phyloP scores from a whole-genome alignment of 306 rosid species.

The Castanea crenata region DNA sequence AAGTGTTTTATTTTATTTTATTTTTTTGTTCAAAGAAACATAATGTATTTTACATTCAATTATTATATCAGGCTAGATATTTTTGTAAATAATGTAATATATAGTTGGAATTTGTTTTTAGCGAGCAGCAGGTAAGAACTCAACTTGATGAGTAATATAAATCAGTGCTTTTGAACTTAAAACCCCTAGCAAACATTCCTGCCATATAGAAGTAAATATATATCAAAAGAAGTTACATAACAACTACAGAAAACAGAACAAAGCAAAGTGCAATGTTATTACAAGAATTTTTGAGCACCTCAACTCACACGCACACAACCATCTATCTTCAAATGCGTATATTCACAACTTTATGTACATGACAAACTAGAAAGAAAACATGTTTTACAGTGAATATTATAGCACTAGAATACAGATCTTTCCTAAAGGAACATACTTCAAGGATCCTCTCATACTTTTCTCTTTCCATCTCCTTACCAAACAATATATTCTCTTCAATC shows the following conservation, averaged over 20 bases:
- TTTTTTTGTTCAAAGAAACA: no score
- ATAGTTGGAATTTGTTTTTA: no score
- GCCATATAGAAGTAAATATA: not conserved
- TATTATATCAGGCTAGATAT: no score
- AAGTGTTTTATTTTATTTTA: no score
- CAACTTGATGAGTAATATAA: slow-evolving; percentile 87
- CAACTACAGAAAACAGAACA: not conserved
- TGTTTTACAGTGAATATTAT: not conserved
- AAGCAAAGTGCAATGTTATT: not conserved
- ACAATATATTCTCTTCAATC: slow-evolving; percentile 21
- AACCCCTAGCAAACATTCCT: slow-evolving; percentile 81
- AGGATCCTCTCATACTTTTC: slow-evolving; percentile 42
- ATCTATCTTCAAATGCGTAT: no score
- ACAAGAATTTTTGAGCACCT: not conserved
- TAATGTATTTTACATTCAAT: no score
- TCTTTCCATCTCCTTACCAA: slow-evolving; percentile 48
- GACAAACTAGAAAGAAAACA: not conserved
- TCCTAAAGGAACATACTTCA: slow-evolving; percentile 45
- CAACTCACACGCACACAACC: no score
- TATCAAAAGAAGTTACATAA: not conserved
- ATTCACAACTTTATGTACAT: no score
- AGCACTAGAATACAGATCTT: slow-evolving; percentile 20
- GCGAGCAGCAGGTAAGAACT: slow-evolving; percentile 70
- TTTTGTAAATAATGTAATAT: no score
- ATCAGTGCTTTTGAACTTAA: slow-evolving; percentile 72